These are phyloP conservation scores for Leptodontidium sp. DNA, from an alignment of 2,329 filamentous ascomycete species.

Conservation along the genomic window DNA sequence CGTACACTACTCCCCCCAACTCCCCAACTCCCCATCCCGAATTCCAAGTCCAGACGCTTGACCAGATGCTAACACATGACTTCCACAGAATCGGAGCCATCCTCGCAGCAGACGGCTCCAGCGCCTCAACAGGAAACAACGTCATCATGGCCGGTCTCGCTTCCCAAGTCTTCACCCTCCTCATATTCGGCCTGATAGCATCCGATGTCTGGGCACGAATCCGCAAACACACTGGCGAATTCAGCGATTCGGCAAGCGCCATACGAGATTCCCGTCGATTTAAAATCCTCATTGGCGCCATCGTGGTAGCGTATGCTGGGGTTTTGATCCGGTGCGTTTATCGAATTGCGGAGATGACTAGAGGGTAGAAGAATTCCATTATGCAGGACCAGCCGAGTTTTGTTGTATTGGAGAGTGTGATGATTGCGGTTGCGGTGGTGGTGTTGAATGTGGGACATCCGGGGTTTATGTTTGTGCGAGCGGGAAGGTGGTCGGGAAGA, in stretches of 20 bases:
- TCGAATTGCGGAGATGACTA: slow-evolving; percentile 64
- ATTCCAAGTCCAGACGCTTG: too few species aligned
- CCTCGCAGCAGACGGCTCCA: slow-evolving; percentile 1
- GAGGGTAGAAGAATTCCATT: slow-evolving; percentile 67
- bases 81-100: slow-evolving; percentile 13
- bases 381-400: slow-evolving; percentile 69
- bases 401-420: slow-evolving; percentile 60
- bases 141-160: slow-evolving; percentile 18
- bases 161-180: slow-evolving; percentile 20
- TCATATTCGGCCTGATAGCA: slow-evolving; percentile 15
- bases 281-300: slow-evolving; percentile 5
- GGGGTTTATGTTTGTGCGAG: slow-evolving; percentile 14
- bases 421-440: slow-evolving; percentile 17
- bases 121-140: slow-evolving; percentile 4
- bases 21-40: too few species aligned
- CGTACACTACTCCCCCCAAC: neutral
- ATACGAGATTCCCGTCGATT: slow-evolving; percentile 9
- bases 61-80: neutral
- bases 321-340: slow-evolving; percentile 20
- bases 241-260: neutral
- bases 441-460: slow-evolving; percentile 20
- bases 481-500: neutral
- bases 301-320: neutral
- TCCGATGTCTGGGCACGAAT: slow-evolving; percentile 9
- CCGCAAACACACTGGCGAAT: slow-evolving; percentile 8